Evolutionary conservation across 2,329 filamentous ascomycete species (phyloP).

Genomic region (Rachicladosporium sp.): DNA sequence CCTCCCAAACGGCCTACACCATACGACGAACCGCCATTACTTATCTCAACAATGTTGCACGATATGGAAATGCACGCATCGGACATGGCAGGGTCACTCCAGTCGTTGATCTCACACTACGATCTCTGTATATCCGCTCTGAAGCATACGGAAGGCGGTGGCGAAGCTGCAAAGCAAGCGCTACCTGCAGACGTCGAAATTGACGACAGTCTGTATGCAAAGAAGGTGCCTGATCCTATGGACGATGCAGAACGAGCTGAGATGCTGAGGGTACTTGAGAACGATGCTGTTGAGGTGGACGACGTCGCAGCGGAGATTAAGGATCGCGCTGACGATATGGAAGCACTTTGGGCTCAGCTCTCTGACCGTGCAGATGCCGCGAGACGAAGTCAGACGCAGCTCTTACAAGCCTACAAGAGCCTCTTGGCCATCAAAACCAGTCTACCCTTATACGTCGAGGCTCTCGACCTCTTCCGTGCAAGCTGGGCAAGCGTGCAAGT

Average conservation of each 20-base stretch:
- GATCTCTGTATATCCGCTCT: constrained; percentile 87
- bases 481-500: constrained; percentile 65
- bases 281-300: constrained; percentile 53
- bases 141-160: constrained; percentile 63
- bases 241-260: constrained; percentile 65
- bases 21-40: constrained; percentile 21
- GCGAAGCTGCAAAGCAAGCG: constrained; percentile 32
- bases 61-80: constrained; percentile 61
- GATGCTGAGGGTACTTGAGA: constrained; percentile 68
- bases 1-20: constrained; percentile 20
- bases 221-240: constrained; percentile 47
- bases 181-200: constrained; percentile 28
- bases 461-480: constrained; percentile 49
- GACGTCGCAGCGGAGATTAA: constrained; percentile 57
- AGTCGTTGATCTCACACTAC: constrained; percentile 75
- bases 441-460: constrained; percentile 52
- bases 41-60: constrained; percentile 36
- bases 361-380: constrained; percentile 49
- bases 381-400: constrained; percentile 42
- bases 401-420: constrained; percentile 50
- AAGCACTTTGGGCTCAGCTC: constrained; percentile 53
- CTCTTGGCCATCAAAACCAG: constrained; percentile 57
- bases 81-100: constrained; percentile 68
- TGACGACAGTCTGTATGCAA: constrained; percentile 50
- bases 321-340: constrained; percentile 65